phyloP scores from a whole-genome alignment of 2,329 filamentous ascomycete genomes.

The Cladophialophora bantiana region DNA sequence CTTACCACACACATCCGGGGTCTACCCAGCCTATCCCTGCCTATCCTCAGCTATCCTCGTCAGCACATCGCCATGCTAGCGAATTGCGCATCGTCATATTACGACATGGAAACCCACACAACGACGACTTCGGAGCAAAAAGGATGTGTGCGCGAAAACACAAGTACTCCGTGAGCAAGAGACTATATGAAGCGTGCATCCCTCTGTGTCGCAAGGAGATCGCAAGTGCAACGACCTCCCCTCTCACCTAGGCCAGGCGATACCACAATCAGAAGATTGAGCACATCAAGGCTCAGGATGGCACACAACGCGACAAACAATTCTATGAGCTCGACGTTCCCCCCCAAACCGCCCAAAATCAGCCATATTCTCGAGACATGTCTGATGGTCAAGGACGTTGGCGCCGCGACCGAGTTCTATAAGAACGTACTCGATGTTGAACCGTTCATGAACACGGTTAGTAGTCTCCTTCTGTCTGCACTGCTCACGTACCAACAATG shows the following conservation, averaged over 20 bases:
- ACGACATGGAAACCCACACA: background rate
- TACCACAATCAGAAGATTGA: background rate
- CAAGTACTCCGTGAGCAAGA: background rate
- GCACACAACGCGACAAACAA: background rate
- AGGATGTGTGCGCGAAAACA: background rate
- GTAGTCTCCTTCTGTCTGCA: background rate
- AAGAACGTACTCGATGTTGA: constrained; percentile 38
- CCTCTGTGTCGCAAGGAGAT: background rate
- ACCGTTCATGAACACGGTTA: constrained; percentile 38
- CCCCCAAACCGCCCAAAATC: constrained; percentile 36
- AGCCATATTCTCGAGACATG: constrained; percentile 44
- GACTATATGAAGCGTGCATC: background rate
- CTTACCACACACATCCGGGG: constrained; percentile 9
- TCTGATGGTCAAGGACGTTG: constrained; percentile 43
- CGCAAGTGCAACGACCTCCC: background rate
- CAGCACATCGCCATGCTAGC: background rate
- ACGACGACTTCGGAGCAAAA: background rate
- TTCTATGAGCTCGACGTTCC: background rate
- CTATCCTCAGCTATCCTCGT: background rate
- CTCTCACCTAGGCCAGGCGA: background rate
- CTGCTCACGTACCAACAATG: background rate
- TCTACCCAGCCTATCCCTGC: background rate
- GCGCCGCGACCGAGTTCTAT: constrained; percentile 41
- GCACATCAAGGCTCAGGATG: background rate
- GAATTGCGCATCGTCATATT: background rate